A percentile compares a stretch with the other conserved stretches of the same genome.
Conservation (phyloP, 495 filamentous ascomycete genomes). For the Thermothielavioides terrestris region DNA sequence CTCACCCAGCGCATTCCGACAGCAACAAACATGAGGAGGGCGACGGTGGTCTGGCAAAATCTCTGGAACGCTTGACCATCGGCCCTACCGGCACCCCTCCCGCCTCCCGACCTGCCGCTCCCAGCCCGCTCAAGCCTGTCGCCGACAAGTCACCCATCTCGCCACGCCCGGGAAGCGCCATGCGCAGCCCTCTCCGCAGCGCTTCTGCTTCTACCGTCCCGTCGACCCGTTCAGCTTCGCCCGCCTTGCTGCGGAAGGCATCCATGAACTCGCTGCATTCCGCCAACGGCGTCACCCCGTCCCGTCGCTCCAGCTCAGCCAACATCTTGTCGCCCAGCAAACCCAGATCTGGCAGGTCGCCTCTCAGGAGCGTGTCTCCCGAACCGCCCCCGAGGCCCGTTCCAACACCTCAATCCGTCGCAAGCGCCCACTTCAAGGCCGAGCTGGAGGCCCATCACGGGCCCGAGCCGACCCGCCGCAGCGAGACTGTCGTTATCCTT, state of each 20-base stretch:
- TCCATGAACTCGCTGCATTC: constrained; percentile 49
- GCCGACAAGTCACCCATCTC: constrained; percentile 25
- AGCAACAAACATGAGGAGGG: constrained; percentile 8
- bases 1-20: neutral
- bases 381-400: constrained; percentile 34
- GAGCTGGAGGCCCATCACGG: constrained; percentile 58
- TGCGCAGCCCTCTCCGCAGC: constrained; percentile 44
- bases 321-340: constrained; percentile 35
- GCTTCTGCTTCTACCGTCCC: constrained; percentile 26
- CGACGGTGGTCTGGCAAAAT: constrained; percentile 31
- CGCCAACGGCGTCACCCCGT: constrained; percentile 32
- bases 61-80: constrained; percentile 36
- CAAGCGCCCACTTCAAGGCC: constrained; percentile 56
- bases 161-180: constrained; percentile 29
- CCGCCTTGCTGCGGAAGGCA: constrained; percentile 41
- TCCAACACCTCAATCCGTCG: constrained; percentile 59
- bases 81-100: constrained; percentile 17
- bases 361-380: constrained; percentile 29
- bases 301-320: constrained; percentile 44
- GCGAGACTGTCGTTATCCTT: constrained; percentile 71
- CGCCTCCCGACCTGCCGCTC: constrained; percentile 12
- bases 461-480: constrained; percentile 32
- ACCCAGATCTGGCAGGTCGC: constrained; percentile 22
- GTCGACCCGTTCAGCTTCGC: constrained; percentile 42
- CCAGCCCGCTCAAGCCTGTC: constrained; percentile 19